These are phyloP conservation scores for Cornus kousa DNA, from an alignment of 148 eudicot species.

Conservation along the genomic window DNA sequence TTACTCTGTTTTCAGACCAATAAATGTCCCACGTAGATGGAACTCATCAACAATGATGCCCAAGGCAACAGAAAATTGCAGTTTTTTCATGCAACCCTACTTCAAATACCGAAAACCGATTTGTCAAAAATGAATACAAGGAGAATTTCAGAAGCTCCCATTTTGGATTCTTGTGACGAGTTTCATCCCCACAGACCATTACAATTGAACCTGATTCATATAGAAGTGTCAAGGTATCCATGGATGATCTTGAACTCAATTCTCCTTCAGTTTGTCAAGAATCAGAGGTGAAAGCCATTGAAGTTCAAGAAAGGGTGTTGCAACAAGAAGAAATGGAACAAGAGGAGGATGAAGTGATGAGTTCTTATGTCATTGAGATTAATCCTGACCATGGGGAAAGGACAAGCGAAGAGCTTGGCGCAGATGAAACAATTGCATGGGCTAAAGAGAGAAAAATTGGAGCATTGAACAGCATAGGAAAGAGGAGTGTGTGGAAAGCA, in stretches of 20 bases:
- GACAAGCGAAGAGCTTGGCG: slow-evolving; percentile 38
- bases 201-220: slow-evolving; percentile 26
- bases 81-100: slow-evolving; percentile 20
- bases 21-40: slow-evolving; percentile 56
- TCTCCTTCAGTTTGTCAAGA: slow-evolving; percentile 47
- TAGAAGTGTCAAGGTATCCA: slow-evolving; percentile 25
- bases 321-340: slow-evolving; percentile 15
- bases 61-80: slow-evolving; percentile 23
- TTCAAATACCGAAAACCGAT: slow-evolving; percentile 8
- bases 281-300: slow-evolving; percentile 6
- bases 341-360: slow-evolving; percentile 37
- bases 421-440: slow-evolving; percentile 84
- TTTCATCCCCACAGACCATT: slow-evolving; percentile 50
- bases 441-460: slow-evolving; percentile 46
- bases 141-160: slow-evolving; percentile 30
- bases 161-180: slow-evolving; percentile 29
- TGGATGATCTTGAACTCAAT: slow-evolving; percentile 39
- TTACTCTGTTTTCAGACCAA: slow-evolving; percentile 40
- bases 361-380: slow-evolving; percentile 45
- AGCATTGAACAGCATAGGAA: slow-evolving; percentile 14
- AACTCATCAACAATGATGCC: slow-evolving; percentile 28
- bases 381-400: slow-evolving; percentile 30
- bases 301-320: slow-evolving; percentile 3
- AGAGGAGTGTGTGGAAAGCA: slow-evolving; percentile 6
- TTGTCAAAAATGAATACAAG: slow-evolving; percentile 19